A percentile compares a stretch with the other conserved stretches of the same genome.
Evolutionary conservation across 129 eudicot genomes (phyloP).

Genomic region (Dittrichia graveolens): DNA sequence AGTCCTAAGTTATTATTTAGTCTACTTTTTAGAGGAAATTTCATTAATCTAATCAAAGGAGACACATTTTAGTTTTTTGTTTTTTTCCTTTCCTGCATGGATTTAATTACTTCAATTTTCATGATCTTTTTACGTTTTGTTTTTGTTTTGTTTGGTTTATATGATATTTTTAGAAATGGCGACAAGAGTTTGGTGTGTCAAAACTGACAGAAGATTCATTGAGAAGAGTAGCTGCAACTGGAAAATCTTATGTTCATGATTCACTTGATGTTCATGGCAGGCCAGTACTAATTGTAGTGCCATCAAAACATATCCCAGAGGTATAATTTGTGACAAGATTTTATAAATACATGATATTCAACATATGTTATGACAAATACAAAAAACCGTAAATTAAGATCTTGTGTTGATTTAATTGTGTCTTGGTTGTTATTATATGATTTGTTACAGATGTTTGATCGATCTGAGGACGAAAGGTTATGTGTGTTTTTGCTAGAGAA

Average conservation of each 20-base stretch:
- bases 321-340: slow-evolving; percentile 31
- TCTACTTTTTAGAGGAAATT: background rate
- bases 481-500: slow-evolving; percentile 81
- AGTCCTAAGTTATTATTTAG: background rate
- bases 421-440: slow-evolving; percentile 5
- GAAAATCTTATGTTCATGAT: slow-evolving; percentile 84
- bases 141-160: slow-evolving; percentile 1
- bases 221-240: slow-evolving; percentile 60
- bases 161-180: slow-evolving; percentile 69
- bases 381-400: background rate
- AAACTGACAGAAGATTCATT: slow-evolving; percentile 75
- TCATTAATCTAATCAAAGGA: background rate
- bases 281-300: slow-evolving; percentile 77
- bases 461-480: slow-evolving; percentile 67
- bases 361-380: background rate
- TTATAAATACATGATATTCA: background rate
- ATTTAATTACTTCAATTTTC: background rate
- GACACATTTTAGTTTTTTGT: background rate
- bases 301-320: slow-evolving; percentile 81
- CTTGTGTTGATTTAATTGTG: background rate
- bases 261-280: slow-evolving; percentile 66
- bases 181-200: slow-evolving; percentile 76
- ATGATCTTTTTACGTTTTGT: background rate
- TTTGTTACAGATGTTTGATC: slow-evolving; percentile 46
- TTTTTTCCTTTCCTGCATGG: background rate